A percentile compares a stretch with the other conserved stretches of the same genome.
Evolutionary conservation across 805 yeast species (phyloP).

Genomic region (Henningerozyma blattae): DNA sequence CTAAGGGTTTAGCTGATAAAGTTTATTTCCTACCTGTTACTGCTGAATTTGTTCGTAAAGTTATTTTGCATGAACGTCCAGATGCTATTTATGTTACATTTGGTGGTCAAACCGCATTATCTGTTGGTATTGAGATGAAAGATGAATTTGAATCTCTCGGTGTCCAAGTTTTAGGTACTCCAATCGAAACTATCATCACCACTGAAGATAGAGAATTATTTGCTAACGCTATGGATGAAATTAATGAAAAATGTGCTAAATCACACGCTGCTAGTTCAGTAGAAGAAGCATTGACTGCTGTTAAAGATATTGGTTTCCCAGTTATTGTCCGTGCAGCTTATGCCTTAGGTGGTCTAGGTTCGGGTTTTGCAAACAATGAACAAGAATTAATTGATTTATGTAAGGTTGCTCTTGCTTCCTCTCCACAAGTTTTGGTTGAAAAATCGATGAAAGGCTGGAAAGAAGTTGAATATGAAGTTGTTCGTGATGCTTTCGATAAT

Average conservation of each 20-base stretch:
- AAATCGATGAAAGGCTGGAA: constrained; percentile 99
- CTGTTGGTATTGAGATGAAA: constrained; percentile 90
- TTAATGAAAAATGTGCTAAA: constrained; percentile 89
- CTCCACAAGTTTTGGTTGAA: constrained; percentile 94
- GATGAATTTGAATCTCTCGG: constrained; percentile 85
- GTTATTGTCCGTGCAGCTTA: constrained; percentile 95
- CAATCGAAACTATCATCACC: constrained; percentile 88
- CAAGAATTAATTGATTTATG: constrained; percentile 73
- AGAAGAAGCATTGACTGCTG: constrained; percentile 77
- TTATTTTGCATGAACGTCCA: constrained; percentile 88
- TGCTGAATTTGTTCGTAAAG: constrained; percentile 92
- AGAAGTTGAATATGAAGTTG: constrained; percentile 97
- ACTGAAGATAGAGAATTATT: constrained; percentile 97
- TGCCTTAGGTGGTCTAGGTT: constrained; percentile 96
- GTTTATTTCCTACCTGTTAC: constrained; percentile 97
- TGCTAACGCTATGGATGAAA: constrained; percentile 89
- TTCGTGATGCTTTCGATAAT: constrained; percentile 92
- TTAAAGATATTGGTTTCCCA: constrained; percentile 81
- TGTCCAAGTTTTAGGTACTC: constrained; percentile 93
- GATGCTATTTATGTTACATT: constrained; percentile 95
- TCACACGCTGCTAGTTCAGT: constrained; percentile 75
- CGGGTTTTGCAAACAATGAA: constrained; percentile 91
- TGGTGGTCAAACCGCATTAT: constrained; percentile 97
- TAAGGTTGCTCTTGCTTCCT: constrained; percentile 83
- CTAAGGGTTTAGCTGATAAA: constrained; percentile 95